Evolutionary conservation across 257 asterid species (phyloP).

Genomic region (Solanum bulbocastanum): DNA sequence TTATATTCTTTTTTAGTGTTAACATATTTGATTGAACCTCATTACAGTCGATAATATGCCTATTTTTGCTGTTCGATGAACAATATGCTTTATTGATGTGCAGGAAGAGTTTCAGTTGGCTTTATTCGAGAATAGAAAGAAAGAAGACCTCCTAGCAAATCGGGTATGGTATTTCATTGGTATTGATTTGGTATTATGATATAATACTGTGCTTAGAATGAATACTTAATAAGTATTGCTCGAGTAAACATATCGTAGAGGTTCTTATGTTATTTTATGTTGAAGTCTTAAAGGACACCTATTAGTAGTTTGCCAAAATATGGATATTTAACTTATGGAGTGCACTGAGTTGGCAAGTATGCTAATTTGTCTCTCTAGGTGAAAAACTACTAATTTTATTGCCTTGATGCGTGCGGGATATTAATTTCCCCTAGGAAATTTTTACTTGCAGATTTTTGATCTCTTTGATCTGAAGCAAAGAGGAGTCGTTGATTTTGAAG

Average conservation of each 20-base stretch:
- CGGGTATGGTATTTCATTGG: slow-evolving; percentile 41
- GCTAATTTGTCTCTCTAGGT: not conserved
- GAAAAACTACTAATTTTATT: not conserved
- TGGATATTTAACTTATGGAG: not conserved
- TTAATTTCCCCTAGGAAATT: not conserved
- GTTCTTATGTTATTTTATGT: not conserved
- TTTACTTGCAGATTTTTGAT: slow-evolving; percentile 68
- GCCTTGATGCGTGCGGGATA: not conserved
- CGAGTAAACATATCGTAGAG: not conserved
- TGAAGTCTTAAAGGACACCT: not conserved
- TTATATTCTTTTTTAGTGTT: not conserved
- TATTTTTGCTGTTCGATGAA: not conserved
- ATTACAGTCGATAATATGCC: not conserved
- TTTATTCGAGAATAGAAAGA: slow-evolving; percentile 85
- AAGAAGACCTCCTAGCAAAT: slow-evolving; percentile 83
- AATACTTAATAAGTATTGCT: not conserved
- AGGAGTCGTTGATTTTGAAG: slow-evolving; percentile 95
- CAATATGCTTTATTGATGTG: slow-evolving; percentile 17
- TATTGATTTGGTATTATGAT: not conserved
- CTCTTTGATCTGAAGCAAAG: slow-evolving; percentile 91
- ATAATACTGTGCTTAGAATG: not conserved
- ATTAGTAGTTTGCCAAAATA: not conserved
- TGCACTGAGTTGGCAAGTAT: not conserved
- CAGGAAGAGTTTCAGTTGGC: slow-evolving; percentile 99
- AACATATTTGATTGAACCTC: not conserved